phyloP scores from a whole-genome alignment of 177 flowering plant genomes.

The Vitis hybrid region DNA sequence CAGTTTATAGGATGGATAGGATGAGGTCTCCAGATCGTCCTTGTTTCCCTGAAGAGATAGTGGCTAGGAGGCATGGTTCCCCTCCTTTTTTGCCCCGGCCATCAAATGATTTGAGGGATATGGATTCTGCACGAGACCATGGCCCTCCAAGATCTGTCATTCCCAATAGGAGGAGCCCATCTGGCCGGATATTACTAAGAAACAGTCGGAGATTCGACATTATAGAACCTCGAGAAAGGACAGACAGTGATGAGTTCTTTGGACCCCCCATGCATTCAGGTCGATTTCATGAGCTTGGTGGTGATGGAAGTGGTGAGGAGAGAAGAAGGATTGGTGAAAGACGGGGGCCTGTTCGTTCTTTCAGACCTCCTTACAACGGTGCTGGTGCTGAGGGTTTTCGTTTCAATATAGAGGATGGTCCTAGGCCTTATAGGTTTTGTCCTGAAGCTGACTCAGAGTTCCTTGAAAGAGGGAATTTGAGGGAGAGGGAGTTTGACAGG shows the following conservation, averaged over 20 bases:
- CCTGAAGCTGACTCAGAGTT: slow-evolving; percentile 42
- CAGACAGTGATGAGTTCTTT: slow-evolving; percentile 43
- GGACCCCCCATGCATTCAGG: slow-evolving; percentile 37
- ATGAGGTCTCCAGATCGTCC: slow-evolving; percentile 49
- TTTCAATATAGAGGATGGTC: slow-evolving; percentile 37
- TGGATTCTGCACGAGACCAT: slow-evolving; percentile 42
- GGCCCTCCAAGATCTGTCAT: slow-evolving; percentile 37
- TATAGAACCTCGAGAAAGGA: slow-evolving; percentile 48
- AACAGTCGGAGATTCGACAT: slow-evolving; percentile 42
- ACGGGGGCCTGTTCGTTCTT: slow-evolving; percentile 42
- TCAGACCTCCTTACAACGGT: slow-evolving; percentile 40
- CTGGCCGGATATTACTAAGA: slow-evolving; percentile 42
- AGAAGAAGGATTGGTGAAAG: slow-evolving; percentile 50
- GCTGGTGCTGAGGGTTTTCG: slow-evolving; percentile 38
- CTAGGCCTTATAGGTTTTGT: slow-evolving; percentile 49
- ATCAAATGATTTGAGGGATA: slow-evolving; percentile 41
- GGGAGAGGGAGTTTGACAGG: slow-evolving; percentile 58
- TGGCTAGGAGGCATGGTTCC: slow-evolving; percentile 46
- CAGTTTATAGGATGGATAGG: slow-evolving; percentile 44
- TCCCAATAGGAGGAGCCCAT: slow-evolving; percentile 41
- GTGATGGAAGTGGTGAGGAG: slow-evolving; percentile 42
- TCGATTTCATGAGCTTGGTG: slow-evolving; percentile 46
- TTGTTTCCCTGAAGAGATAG: slow-evolving; percentile 36
- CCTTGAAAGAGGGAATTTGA: slow-evolving; percentile 39
- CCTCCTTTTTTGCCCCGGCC: slow-evolving; percentile 37